These are phyloP conservation scores for Zasmidium cellare DNA, from an alignment of 2,329 filamentous ascomycete species.

Conservation along the genomic window DNA sequence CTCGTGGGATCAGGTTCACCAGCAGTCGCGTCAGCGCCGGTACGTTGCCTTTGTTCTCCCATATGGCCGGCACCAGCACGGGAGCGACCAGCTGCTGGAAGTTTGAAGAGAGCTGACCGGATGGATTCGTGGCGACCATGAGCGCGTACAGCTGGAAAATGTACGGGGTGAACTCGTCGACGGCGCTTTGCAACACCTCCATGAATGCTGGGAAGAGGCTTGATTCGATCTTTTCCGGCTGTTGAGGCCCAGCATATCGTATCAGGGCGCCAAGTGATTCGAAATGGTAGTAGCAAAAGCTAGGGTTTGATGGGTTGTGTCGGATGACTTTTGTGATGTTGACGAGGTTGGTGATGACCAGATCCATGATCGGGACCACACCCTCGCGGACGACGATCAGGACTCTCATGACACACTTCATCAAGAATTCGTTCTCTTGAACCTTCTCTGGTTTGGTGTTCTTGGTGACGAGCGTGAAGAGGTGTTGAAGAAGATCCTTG, in stretches of 20 bases:
- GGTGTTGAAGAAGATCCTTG: slow-evolving; percentile 81
- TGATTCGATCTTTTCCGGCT: slow-evolving; percentile 73
- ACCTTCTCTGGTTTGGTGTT: slow-evolving; percentile 85
- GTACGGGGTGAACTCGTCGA: slow-evolving; percentile 94
- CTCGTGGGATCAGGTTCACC: slow-evolving; percentile 78
- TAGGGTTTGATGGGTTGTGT: slow-evolving; percentile 92
- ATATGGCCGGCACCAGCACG: slow-evolving; percentile 76
- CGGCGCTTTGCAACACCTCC: slow-evolving; percentile 74
- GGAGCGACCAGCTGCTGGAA: slow-evolving; percentile 78
- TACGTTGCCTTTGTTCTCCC: slow-evolving; percentile 91
- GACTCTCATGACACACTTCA: slow-evolving; percentile 98
- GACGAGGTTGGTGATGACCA: slow-evolving; percentile 79
- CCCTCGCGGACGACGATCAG: slow-evolving; percentile 90
- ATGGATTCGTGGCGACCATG: slow-evolving; percentile 81
- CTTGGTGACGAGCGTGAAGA: slow-evolving; percentile 89
- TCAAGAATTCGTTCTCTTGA: slow-evolving; percentile 97
- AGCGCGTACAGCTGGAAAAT: slow-evolving; percentile 94
- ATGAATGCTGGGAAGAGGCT: slow-evolving; percentile 83
- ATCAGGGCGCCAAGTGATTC: slow-evolving; percentile 91
- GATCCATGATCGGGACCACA: slow-evolving; percentile 70
- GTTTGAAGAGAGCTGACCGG: slow-evolving; percentile 73
- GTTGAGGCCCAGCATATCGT: slow-evolving; percentile 67
- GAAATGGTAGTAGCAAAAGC: slow-evolving; percentile 98
- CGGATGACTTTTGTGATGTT: slow-evolving; percentile 90
- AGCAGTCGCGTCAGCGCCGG: slow-evolving; percentile 86